Base-by-base conservation (phyloP, 345 rosid species). In the Heritiera littoralis region DNA sequence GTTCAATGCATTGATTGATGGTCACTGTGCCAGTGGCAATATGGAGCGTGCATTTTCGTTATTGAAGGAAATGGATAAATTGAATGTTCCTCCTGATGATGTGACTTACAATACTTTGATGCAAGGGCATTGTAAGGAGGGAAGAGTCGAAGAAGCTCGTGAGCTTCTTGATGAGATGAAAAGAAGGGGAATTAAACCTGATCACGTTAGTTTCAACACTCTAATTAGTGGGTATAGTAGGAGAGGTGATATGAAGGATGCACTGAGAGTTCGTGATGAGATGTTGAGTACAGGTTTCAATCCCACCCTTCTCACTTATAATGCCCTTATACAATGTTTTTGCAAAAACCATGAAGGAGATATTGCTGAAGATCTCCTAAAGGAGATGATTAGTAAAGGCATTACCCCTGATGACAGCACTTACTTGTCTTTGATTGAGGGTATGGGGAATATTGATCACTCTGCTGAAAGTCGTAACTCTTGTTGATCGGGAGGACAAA, bases 71-170 rank as follows among this genome's bases (percentile, higher is more conserved):
- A 90, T 96, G 97, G 93, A 96, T 17, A 72, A 65, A 78, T 85
- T 85, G 86, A 90, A 81, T 66, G 83, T 94, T n/a, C 7, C 68
- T 78, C 97, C 97, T 5, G 97, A 96, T 83, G 99, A 96, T 52
- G 94, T 92, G 82, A 96, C 99, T 2, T 94, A 86, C 81, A 94
- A 96, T 83, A 90, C 97, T 61, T 83, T 94, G 68, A 92, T 96
- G 98, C 87, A 88, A 52, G 99, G 99, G 41, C 91, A 52, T 18
- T 96, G 97, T 83, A 86, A 83, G 84, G 89, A 89, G 83, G 98
- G 95, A 1, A 96, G 88, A 78, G 92, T 96, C 2, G 92, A 94
- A 82, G 90, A 90, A 88, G 99, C 99, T 79, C 91, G 97, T 72
- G 89, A 86, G 78, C 87, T 94, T 75, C 89, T 96, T 48, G 89